Base-by-base conservation (phyloP, 768 basidiomycete genomes). In the Gymnopilus dilepis region DNA sequence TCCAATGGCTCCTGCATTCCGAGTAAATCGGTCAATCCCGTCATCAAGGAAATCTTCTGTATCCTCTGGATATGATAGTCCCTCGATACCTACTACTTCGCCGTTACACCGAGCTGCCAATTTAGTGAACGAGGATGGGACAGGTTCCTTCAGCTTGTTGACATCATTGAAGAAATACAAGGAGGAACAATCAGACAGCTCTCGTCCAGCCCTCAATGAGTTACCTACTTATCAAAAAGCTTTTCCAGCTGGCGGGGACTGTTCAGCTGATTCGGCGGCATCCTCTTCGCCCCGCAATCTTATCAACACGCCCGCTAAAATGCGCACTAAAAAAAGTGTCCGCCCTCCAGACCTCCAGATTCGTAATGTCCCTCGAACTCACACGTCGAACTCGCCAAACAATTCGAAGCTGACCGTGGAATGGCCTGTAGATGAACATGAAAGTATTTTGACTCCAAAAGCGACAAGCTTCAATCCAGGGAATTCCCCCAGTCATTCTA, bases 1-100 rank as follows among this genome's bases (percentile, higher is more conserved):
- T 4, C 89, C 91, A 3, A 88, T 91, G 86, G 89, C 90, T 17
- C 79, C 85, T 31, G 76, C 73, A 13, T 84, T 79, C 60, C 78
- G 81, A 58, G 70, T 77, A 19, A 70, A 73, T 30, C 74, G 67
- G 59, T 67, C 72, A 72, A 77, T 77, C 38, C 75, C 76, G n/a
- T 68, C 73, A 24, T 76, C 81, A 11, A 73, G 77, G 43, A 69
- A 75, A 2, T 82, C 82, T 6, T 79, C 81, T 0, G 73, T 74
- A 37, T 80, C 82, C 2, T 80, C 82, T 34, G 82, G 82, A 47
- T 59, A 75, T 17, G 61, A 68, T 57, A 79, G 76, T 68, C 77
- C 78, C 15, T 64, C 76, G 3, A 55, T 65, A 24, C 54, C 66
- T 34, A 58, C 69, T 37, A 67, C 66, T 54, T 65, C 71, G 26